phyloP scores from a whole-genome alignment of 768 basidiomycete species.

The Mrakia gelida region DNA sequence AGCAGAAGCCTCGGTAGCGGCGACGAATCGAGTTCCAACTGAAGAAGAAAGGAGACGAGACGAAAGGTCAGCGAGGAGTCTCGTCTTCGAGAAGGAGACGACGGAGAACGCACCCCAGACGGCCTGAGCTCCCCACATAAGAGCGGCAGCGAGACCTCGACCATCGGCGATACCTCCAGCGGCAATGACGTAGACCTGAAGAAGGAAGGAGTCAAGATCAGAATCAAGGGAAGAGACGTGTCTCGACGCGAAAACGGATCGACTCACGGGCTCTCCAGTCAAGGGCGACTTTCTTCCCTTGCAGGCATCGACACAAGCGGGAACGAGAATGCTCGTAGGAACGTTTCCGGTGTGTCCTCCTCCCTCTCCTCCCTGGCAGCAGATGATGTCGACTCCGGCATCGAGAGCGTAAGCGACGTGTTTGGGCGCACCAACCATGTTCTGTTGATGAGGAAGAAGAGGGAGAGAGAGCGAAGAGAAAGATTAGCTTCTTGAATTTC shows the following conservation, averaged over 20 bases:
- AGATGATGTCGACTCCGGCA: constrained; percentile 85
- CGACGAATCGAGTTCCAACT: constrained; percentile 79
- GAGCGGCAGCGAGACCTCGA: constrained; percentile 71
- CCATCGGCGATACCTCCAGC: constrained; percentile 91
- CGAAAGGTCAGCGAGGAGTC: too few relatives aligned
- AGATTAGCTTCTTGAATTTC: background rate
- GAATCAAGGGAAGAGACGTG: background rate
- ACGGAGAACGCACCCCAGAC: constrained; percentile 53
- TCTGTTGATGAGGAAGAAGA: background rate
- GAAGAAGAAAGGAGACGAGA: too few relatives aligned
- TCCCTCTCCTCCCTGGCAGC: constrained; percentile 77
- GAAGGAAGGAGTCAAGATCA: background rate
- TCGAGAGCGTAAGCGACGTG: constrained; percentile 51
- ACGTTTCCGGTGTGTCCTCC: constrained; percentile 85
- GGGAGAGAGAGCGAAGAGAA: background rate
- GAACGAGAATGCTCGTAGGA: constrained; percentile 79
- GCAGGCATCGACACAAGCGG: constrained; percentile 46
- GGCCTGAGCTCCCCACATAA: constrained; percentile 82
- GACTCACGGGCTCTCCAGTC: constrained; percentile 59
- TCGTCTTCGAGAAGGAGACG: too few relatives aligned
- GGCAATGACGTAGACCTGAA: constrained; percentile 65
- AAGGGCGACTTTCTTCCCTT: constrained; percentile 71
- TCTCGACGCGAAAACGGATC: background rate
- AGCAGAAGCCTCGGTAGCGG: constrained; percentile 62
- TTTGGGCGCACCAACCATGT: constrained; percentile 79